These are phyloP conservation scores for Elsinoe fawcettii DNA, from an alignment of 2,329 filamentous ascomycete species.

Conservation along the genomic window DNA sequence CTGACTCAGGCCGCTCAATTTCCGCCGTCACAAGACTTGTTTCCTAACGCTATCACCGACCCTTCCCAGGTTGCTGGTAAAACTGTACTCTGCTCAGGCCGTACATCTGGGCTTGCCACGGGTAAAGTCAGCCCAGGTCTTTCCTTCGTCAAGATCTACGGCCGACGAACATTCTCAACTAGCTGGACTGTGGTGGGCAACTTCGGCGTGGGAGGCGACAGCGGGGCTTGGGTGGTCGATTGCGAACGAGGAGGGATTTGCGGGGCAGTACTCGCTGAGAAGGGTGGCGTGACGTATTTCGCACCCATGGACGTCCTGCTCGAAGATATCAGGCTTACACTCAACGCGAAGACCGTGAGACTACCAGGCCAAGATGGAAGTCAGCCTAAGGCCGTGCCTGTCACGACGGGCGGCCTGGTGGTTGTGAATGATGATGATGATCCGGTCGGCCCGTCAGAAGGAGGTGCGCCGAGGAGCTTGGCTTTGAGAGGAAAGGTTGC, in stretches of 20 bases:
- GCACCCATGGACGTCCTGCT: constrained; percentile 90
- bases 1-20: constrained; percentile 22
- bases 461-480: background rate
- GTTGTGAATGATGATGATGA: background rate
- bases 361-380: constrained; percentile 49
- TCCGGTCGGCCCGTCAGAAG: background rate
- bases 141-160: constrained; percentile 79
- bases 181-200: constrained; percentile 56
- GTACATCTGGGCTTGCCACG: constrained; percentile 74
- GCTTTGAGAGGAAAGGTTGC: background rate
- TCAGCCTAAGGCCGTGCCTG: too few species aligned
- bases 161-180: constrained; percentile 70
- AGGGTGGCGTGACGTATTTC: constrained; percentile 71
- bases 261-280: constrained; percentile 80
- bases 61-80: constrained; percentile 60
- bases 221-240: constrained; percentile 86
- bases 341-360: constrained; percentile 62
- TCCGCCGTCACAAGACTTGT: constrained; percentile 32
- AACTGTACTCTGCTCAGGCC: constrained; percentile 78
- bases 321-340: constrained; percentile 71
- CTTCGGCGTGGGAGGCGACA: constrained; percentile 67
- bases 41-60: constrained; percentile 43
- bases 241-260: constrained; percentile 70
- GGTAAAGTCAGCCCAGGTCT: constrained; percentile 72
- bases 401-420: background rate